Base-by-base conservation (phyloP, 2,329 filamentous ascomycete genomes). In the Pseudogymnoascus sp. region DNA sequence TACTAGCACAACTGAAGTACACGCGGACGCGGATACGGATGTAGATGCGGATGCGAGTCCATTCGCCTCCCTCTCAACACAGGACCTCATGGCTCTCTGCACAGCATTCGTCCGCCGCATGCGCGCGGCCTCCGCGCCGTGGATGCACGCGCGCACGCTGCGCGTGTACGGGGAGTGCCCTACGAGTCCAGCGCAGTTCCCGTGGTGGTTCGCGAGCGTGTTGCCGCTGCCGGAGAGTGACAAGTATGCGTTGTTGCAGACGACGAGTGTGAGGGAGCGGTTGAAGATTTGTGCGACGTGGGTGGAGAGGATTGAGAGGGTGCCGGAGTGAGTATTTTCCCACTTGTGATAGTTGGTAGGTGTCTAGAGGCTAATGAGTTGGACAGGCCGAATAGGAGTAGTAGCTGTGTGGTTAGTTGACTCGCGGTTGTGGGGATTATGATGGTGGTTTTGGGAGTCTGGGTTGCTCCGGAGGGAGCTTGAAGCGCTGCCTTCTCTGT, bases 121-220 rank as follows among this genome's bases (percentile, higher is more conserved):
- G 83, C 83, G 85, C 62, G 80, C 80, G 4, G 79, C 85, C 62
- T 89, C 87, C 64, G 88, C 87, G 0, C 82, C 83, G 0, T 96
- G 91, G 91, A 78, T 96, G 28, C 84, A 89, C 63, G 82, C 86
- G 42, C 83, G 87, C 8, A 87, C 93, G 35, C 78, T 93, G 31
- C 78, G 84, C 33, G 86, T 89, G 5, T 95, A 93, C 68, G 92
- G 92, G 11, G 84, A 89, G 64, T 88, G 87, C 19, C 92, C 91
- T 0, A 79, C 83, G 15, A 90, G 96, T 70, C 87, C 91, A 0
- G 87, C 87, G 2, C 74, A 85, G 1, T 95, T 96, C 68, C 90
- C 92, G 0, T 96, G 92, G 82, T 97, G 93, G 93, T 88, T 96
- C 68, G 92, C 89, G 9, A 90, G 86, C 71, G 86, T 95, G 19